Evolutionary conservation across 202 grass and related monocot genomes (phyloP).

Genomic region (Brachypodium distachyon): DNA sequence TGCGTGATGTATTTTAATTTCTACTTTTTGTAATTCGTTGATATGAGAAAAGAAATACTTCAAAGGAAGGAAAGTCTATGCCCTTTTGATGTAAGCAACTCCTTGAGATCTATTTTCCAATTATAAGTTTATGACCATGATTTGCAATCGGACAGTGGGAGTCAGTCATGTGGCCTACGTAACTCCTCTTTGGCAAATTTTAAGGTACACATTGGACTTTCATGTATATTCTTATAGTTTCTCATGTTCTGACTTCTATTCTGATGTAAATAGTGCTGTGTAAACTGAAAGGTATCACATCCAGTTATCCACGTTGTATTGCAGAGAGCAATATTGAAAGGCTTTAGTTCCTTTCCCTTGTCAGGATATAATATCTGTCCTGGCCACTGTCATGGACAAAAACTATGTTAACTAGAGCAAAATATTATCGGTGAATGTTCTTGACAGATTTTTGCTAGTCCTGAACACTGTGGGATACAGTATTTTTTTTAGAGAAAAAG

Average conservation of each 20-base stretch:
- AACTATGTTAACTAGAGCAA: neutral
- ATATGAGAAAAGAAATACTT: neutral
- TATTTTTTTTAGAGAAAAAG: neutral
- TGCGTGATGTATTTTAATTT: neutral
- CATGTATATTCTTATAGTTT: conserved; percentile 8
- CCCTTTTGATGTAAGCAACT: neutral
- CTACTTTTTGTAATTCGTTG: neutral
- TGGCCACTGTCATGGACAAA: neutral
- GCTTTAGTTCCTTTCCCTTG: neutral
- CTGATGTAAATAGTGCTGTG: neutral
- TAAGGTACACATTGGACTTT: conserved; percentile 36
- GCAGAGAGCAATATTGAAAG: neutral
- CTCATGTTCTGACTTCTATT: neutral
- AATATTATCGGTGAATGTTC: neutral
- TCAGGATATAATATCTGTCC: neutral
- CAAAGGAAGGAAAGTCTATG: neutral
- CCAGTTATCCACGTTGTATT: neutral
- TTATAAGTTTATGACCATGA: neutral
- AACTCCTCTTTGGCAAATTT: conserved; percentile 73
- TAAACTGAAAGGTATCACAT: neutral
- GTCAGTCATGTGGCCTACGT: conserved; percentile 72
- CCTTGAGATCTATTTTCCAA: neutral
- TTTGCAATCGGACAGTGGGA: conserved; percentile 49
- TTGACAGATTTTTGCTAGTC: neutral
- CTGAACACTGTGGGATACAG: neutral